Evolutionary conservation across 192 early-diverging fungal species (phyloP).

Genomic region (Coemansia sp.): DNA sequence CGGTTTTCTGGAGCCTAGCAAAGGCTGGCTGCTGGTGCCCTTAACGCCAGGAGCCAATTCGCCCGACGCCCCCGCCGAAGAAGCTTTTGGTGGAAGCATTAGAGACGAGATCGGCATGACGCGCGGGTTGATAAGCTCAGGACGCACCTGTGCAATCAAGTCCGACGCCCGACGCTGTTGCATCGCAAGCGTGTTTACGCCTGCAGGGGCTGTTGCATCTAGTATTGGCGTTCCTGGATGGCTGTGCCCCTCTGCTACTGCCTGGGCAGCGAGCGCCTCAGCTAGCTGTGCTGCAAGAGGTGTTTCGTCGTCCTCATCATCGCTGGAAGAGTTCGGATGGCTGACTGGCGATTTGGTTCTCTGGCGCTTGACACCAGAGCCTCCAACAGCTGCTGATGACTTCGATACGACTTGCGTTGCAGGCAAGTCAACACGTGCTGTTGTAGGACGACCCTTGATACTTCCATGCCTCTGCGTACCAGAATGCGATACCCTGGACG

Average conservation of each 20-base stretch:
- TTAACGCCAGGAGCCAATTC: neutral
- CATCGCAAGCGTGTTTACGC: conserved; percentile 1
- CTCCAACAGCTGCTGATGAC: neutral
- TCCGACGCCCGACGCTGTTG: conserved; percentile 11
- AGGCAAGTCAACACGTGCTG: neutral
- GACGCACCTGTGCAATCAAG: conserved; percentile 27
- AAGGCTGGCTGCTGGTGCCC: conserved; percentile 2
- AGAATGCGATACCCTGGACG: neutral
- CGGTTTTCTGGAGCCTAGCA: neutral
- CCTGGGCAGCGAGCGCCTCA: conserved; percentile 28
- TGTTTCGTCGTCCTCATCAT: conserved; percentile 48
- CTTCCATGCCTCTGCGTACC: neutral
- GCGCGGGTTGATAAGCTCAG: conserved; percentile 16
- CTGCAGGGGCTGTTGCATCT: neutral
- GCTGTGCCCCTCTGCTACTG: neutral
- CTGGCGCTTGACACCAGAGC: conserved; percentile 8
- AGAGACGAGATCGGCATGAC: conserved; percentile 20
- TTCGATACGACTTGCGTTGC: neutral
- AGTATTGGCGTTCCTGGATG: neutral
- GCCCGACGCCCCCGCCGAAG: neutral
- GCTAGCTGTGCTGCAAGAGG: conserved; percentile 48
- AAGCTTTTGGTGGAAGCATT: conserved; percentile 22
- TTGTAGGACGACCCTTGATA: neutral
- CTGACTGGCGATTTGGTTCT: conserved; percentile 5
- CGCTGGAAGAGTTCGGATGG: neutral